phyloP scores from a whole-genome alignment of 495 filamentous ascomycete species.

The Aspergillus funiculosus region DNA sequence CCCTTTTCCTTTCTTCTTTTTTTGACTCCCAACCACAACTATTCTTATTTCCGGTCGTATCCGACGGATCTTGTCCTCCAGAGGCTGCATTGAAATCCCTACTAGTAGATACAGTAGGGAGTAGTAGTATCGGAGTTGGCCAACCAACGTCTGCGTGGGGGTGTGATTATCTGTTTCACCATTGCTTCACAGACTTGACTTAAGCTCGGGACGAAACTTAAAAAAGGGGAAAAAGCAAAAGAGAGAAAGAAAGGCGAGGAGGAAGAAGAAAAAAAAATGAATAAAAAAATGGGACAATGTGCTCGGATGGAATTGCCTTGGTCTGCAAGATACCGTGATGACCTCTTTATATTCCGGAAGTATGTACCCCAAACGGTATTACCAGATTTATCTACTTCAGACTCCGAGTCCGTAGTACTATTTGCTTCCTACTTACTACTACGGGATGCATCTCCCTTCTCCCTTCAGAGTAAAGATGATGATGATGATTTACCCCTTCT shows the following conservation, averaged over 20 bases:
- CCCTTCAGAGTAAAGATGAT: too few species aligned
- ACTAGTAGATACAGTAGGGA: too few species aligned
- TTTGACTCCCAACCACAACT: slow-evolving; percentile 1
- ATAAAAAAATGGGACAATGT: neutral
- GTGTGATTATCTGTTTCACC: slow-evolving; percentile 19
- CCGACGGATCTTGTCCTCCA: slow-evolving; percentile 6
- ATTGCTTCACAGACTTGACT: slow-evolving; percentile 17
- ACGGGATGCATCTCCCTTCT: too few species aligned
- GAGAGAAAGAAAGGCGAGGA: neutral
- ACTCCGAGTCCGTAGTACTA: too few species aligned
- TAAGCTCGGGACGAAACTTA: slow-evolving; percentile 14
- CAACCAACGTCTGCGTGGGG: slow-evolving; percentile 9
- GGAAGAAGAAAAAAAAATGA: slow-evolving; percentile 2
- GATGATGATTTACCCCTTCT: too few species aligned
- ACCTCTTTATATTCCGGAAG: too few species aligned
- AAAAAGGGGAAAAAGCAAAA: slow-evolving; percentile 5
- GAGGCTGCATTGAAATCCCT: slow-evolving; percentile 3
- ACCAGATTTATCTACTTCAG: too few species aligned
- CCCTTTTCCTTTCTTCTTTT: neutral
- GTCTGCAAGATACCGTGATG: too few species aligned
- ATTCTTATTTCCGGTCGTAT: slow-evolving; percentile 8
- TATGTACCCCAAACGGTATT: too few species aligned
- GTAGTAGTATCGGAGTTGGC: too few species aligned
- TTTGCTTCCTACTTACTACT: too few species aligned
- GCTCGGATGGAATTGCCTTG: neutral